phyloP scores from a whole-genome alignment of 2,329 filamentous ascomycete genomes.

The Ilyonectria destructans region DNA sequence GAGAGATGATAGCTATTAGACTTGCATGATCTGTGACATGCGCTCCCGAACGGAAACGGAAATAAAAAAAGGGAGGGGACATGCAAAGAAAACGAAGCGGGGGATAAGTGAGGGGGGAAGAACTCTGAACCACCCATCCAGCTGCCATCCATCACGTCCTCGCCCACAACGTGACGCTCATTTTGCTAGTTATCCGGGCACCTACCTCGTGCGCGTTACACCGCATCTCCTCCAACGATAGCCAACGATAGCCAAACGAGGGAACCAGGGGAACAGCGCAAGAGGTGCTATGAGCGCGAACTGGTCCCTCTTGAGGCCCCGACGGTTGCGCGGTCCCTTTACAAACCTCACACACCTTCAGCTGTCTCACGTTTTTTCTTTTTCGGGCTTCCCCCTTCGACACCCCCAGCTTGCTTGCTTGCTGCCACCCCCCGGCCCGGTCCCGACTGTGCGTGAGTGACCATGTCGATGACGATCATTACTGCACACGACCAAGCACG shows the following conservation, averaged over 20 bases:
- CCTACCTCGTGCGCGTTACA: conserved; percentile 11
- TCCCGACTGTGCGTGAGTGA: conserved; percentile 23
- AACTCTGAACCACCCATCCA: conserved; percentile 19
- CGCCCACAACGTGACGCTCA: conserved; percentile 10
- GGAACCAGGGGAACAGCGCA: conserved; percentile 8
- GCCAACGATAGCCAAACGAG: neutral
- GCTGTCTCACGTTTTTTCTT: conserved; percentile 9
- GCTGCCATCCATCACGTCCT: conserved; percentile 8
- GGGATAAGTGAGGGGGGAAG: neutral
- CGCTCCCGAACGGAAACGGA: too few relatives aligned
- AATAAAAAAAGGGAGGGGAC: too few relatives aligned
- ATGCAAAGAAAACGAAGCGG: neutral
- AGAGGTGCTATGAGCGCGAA: conserved; percentile 13
- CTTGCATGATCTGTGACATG: too few relatives aligned
- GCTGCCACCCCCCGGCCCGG: conserved; percentile 32
- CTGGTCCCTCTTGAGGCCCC: neutral
- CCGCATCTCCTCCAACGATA: conserved; percentile 11
- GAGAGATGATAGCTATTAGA: too few relatives aligned
- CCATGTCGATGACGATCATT: conserved; percentile 44
- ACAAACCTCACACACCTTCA: conserved; percentile 32
- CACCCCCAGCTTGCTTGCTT: neutral
- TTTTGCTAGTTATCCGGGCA: neutral
- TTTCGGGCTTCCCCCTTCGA: neutral
- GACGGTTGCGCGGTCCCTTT: too few relatives aligned
- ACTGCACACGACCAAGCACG: conserved; percentile 41